Percentiles rank a stretch among this genome's conserved stretches.
phyloP scores from a whole-genome alignment of 768 basidiomycete species.

The Macrolepiota fuliginosa region DNA sequence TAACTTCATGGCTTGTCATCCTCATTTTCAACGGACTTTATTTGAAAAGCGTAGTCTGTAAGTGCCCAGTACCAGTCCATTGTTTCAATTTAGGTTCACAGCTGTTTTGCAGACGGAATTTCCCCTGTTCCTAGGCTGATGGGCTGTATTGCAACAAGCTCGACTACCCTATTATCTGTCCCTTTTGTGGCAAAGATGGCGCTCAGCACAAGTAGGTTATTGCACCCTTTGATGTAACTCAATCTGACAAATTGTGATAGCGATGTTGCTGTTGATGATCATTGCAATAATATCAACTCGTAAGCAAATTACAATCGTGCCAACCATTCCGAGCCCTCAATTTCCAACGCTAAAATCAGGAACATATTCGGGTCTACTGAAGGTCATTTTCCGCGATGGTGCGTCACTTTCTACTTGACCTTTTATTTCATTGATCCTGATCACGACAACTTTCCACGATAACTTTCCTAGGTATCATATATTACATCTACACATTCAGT shows the following conservation, averaged over 20 bases:
- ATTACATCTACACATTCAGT: conserved; percentile 1
- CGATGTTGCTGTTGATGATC: background rate
- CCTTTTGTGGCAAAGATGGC: background rate
- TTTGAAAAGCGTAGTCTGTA: background rate
- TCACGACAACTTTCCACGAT: no score
- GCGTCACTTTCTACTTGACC: background rate
- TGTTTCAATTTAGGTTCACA: no score
- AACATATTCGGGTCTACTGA: background rate
- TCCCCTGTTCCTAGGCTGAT: background rate
- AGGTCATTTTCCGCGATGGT: conserved; percentile 5
- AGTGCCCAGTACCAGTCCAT: background rate
- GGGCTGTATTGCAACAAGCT: background rate
- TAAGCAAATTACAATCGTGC: background rate
- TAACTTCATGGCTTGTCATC: background rate
- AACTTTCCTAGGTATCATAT: background rate
- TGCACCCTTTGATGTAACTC: background rate
- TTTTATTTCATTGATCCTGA: no score
- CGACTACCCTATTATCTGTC: background rate
- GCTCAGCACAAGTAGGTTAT: background rate
- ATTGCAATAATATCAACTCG: background rate
- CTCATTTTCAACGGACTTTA: background rate
- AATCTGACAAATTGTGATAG: background rate
- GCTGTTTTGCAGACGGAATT: background rate
- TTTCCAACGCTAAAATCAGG: background rate
- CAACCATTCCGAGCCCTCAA: no score